Evolutionary conservation across 2,329 filamentous ascomycete species (phyloP), one percentile per base, ranked within the genome.

Genomic region (Macrophomina tecta): DNA sequence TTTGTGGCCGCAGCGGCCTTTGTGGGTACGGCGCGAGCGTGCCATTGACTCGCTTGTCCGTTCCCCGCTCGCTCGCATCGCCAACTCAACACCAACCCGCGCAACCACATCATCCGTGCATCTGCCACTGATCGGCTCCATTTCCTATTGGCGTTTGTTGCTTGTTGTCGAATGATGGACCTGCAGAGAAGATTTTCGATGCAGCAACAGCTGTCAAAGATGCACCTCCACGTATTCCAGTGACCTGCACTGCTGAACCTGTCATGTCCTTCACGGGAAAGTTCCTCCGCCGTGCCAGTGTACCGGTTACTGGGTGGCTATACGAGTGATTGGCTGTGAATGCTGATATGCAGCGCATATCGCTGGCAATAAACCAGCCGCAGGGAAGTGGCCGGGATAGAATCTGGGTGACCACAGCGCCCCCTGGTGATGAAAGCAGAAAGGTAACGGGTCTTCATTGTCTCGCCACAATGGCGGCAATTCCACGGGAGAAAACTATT

Each of bases 11-110:
- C 56, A 46, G 40, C 16, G 36, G 56, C 9, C 18, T 46, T n/a
- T 60, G 56, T 46, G 56, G 40, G 56, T 60, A 60, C 56, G 42
- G 42, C 40, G 56, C 40, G 38, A 30, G 14, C n/a, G 23, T 42
- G n/a, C 53, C 23, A n/a, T 48, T 45, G 56, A 32, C 56, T 60
- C 55, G 36, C 55, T 60, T 32, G 40, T 55, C 18, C 52, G 34
- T 58, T 45, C 42, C 38, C 55, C 55, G 40, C 38, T 23, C 40
- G 14, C 56, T 14, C 52, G 52, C 52, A 55, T 55, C 52, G 32
- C 52, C 52, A 55, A 40, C 52, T 55, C 52, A 55, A 55, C 52
- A 55, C 52, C 51, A 38, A 52, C 49, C 28, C 49, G 23, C 28
- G 30, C 28, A 30, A 53, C 28, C 52, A 55, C 52, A 38, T 55